Evolutionary conservation across 75 land plant species (phyloP).

Genomic region (Isoetes taiwanensis): DNA sequence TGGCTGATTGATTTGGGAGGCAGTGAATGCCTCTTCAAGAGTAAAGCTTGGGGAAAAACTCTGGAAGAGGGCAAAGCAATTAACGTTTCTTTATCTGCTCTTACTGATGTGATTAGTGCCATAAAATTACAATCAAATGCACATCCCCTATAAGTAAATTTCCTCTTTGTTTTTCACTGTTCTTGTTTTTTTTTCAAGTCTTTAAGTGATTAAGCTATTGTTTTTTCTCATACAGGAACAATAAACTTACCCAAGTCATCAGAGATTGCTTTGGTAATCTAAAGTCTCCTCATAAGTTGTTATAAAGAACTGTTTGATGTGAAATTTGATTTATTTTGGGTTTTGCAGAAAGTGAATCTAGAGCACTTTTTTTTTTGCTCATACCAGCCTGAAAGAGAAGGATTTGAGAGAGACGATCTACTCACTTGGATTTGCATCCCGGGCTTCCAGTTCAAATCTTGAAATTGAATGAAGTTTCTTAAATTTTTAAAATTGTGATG

Average conservation of each 20-base stretch:
- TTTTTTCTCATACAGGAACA: slow-evolving; percentile 54
- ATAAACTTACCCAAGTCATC: slow-evolving; percentile 87
- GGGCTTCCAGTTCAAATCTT: no score
- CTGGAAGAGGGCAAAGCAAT: slow-evolving; percentile 82
- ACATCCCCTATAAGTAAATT: slow-evolving; percentile 72
- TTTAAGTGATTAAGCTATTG: no score
- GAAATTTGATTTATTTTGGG: no score
- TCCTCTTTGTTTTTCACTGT: no score
- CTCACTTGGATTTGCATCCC: slow-evolving; percentile 57
- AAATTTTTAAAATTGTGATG: no score
- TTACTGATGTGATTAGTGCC: slow-evolving; percentile 84
- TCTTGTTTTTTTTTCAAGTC: no score
- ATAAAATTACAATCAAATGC: slow-evolving; percentile 41
- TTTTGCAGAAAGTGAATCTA: slow-evolving; percentile 54
- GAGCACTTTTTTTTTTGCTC: slow-evolving; percentile 76
- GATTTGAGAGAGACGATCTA: slow-evolving; percentile 70
- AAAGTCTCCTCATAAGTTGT: no score
- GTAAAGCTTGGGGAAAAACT: slow-evolving; percentile 57
- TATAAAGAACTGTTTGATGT: background rate
- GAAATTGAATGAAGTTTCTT: no score
- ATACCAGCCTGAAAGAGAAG: slow-evolving; percentile 50
- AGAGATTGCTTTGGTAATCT: slow-evolving; percentile 73
- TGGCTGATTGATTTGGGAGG: slow-evolving; percentile 97
- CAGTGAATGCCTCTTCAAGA: slow-evolving; percentile 69
- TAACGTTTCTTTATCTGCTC: slow-evolving; percentile 81